These are phyloP conservation scores for Cladosporium sp. DNA, from an alignment of 2,329 filamentous ascomycete genomes.

Conservation along the genomic window DNA sequence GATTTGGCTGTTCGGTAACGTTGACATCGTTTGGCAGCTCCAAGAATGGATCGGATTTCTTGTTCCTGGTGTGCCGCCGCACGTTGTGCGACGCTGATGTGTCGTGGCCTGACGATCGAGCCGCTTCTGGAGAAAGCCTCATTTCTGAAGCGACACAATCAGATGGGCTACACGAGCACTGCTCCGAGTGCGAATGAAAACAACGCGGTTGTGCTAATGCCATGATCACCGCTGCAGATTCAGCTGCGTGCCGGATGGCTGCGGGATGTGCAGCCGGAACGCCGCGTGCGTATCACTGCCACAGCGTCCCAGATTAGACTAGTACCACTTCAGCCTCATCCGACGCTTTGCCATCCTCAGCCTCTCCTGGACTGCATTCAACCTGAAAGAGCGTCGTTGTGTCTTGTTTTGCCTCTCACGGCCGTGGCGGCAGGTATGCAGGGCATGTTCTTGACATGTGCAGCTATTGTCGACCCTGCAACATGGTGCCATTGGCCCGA, in stretches of 20 bases:
- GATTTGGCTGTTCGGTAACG: constrained; percentile 18
- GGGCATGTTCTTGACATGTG: constrained; percentile 1
- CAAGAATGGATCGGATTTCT: constrained; percentile 26
- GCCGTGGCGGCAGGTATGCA: background rate
- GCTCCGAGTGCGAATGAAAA: no score
- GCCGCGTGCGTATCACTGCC: constrained; percentile 1
- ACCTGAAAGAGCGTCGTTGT: background rate
- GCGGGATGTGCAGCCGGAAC: constrained; percentile 2
- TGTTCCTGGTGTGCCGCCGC: constrained; percentile 17
- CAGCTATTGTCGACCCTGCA: background rate
- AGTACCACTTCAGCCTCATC: constrained; percentile 5
- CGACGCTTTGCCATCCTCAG: background rate
- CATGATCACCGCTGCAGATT: constrained; percentile 1
- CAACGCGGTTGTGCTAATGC: no score
- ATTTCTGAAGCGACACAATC: no score
- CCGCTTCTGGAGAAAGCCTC: background rate
- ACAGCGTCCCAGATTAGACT: background rate
- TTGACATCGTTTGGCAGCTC: constrained; percentile 24
- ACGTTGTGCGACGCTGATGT: constrained; percentile 8
- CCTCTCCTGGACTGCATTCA: background rate
- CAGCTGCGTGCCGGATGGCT: background rate
- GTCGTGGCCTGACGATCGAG: background rate
- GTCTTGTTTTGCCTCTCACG: background rate
- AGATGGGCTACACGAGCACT: no score
- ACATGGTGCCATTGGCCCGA: constrained; percentile 3